Evolutionary conservation across 441 rosid species (phyloP), one percentile per base, ranked within the genome.

Genomic region (Capsella rubella): DNA sequence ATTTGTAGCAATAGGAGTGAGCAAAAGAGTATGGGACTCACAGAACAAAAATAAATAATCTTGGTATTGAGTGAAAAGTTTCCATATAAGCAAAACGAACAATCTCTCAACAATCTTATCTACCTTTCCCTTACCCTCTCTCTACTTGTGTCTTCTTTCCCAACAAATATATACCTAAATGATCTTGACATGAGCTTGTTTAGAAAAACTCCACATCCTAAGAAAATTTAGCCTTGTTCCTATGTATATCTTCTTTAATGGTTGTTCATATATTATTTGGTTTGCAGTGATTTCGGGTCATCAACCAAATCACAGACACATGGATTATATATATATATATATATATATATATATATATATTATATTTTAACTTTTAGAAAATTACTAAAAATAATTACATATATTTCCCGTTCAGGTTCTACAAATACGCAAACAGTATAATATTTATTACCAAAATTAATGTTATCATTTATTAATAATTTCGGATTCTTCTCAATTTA

Each of bases 21-120:
- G 67, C 76, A 57, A 64, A 49, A 64, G 49, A 76, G 71, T 35
- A 70, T 64, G 80, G 80, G 80, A 70, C 42, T 55, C 39, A 70
- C 28, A 56, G 62, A 64, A 50, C 42, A 31, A 40, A 21, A 57
- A 49, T 40, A 18, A 64, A 70, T 2, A 64, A 47, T 49, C 15
- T 55, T 63, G 15, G 18, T 35, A 31, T 2, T 18, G n/a, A 49
- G 45, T 54, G 43, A 29, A 56, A 56, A 55, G 61, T 47, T 69
- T 69, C n/a, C 47, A 11, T 50, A 16, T 55, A 31, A 37, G 32
- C 46, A 51, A 71, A 58, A 51, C 13, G 37, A 71, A 71, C 31
- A 65, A 42, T 58, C 2, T 77, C 34, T 52, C 71, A 65, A 59
- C 52, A 51, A 21, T 77, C 73, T 52, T 71, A 71, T 71, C 80